Evolutionary conservation across 345 rosid species (phyloP), one percentile per base, ranked within the genome.

Genomic region (Zanthoxylum bungeanum): DNA sequence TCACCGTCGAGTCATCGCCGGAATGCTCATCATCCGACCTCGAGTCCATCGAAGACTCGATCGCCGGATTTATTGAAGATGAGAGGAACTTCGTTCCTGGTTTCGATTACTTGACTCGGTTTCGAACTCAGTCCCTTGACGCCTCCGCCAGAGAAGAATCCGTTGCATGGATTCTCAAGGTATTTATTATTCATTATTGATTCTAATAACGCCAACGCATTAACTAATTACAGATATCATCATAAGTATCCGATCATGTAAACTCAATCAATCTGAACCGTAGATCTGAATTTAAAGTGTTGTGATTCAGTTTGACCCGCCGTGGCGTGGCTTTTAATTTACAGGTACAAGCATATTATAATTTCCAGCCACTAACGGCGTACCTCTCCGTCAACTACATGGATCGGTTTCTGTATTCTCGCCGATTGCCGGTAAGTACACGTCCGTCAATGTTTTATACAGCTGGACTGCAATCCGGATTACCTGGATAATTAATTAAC

Each of bases 141-240:
- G 98, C 92, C 49, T 82, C 96, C 51, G 92, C 91, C 72, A 84
- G 99, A 65, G 97, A 91, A 80, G 83, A 89, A 17, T 83, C 97
- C 19, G 96, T 95, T 85, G 82, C 93, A 81, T 95, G 99, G 99
- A 95, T 95, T 79, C 92, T 92, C 85, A 89, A 91, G 96, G 99
- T 83, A n/a, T n/a, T n/a, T n/a, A n/a, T n/a, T n/a, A n/a, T n/a
- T n/a, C n/a, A n/a, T n/a, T n/a, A n/a, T n/a, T n/a, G 72, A 64
- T 6, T 6, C 4, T 33, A 9, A 1, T 16, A 68, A n/a, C 73
- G 73, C 81, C 78, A 69, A 75, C 59, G n/a, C 33, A 28, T 31
- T 22, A n/a, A 39, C n/a, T n/a, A n/a, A n/a, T n/a, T n/a, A n/a
- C n/a, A n/a, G n/a, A n/a, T n/a, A n/a, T n/a, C n/a, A n/a, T n/a